phyloP scores from a whole-genome alignment of 108 stramenopile genomes.

The Tribonema minus region DNA sequence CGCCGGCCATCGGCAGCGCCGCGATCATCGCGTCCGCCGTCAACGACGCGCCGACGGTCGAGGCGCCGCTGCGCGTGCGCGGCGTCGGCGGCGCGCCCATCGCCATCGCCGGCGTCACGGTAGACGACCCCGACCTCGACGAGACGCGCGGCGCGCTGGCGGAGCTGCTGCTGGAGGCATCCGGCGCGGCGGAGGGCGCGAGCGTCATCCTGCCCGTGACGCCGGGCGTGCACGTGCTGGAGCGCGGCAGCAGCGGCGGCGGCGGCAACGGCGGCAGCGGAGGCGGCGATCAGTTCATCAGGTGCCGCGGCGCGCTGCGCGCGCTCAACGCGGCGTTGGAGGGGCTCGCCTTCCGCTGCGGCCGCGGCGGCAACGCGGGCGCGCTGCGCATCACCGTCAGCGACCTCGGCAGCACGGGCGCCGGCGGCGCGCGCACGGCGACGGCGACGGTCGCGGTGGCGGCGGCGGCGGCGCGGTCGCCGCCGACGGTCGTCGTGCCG shows the following conservation, averaged over 20 bases:
- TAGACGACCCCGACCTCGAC: conserved; percentile 14
- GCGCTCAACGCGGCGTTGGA: conserved; percentile 20
- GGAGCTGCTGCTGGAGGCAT: conserved; percentile 6
- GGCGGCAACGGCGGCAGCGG: too few relatives aligned
- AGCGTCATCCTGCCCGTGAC: too few relatives aligned
- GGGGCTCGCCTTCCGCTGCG: conserved; percentile 14
- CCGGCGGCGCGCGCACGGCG: not conserved
- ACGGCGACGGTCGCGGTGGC: not conserved
- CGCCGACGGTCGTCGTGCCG: not conserved
- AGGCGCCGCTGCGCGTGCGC: too few relatives aligned
- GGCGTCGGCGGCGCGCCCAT: too few relatives aligned
- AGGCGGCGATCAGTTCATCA: too few relatives aligned
- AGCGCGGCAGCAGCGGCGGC: too few relatives aligned
- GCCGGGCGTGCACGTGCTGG: too few relatives aligned
- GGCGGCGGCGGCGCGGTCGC: not conserved
- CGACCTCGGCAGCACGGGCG: conserved; percentile 27
- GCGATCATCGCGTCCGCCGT: conserved; percentile 1
- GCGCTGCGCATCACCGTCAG: not conserved
- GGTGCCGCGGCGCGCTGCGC: not conserved
- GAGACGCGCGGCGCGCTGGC: not conserved
- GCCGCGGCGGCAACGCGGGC: conserved; percentile 7
- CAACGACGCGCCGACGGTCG: conserved; percentile 18
- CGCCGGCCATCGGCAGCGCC: conserved; percentile 1
- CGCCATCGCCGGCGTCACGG: not conserved
- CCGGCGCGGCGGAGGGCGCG: not conserved